Conservation (phyloP, 257 asterid genomes). For the Nicotiana attenuata region DNA sequence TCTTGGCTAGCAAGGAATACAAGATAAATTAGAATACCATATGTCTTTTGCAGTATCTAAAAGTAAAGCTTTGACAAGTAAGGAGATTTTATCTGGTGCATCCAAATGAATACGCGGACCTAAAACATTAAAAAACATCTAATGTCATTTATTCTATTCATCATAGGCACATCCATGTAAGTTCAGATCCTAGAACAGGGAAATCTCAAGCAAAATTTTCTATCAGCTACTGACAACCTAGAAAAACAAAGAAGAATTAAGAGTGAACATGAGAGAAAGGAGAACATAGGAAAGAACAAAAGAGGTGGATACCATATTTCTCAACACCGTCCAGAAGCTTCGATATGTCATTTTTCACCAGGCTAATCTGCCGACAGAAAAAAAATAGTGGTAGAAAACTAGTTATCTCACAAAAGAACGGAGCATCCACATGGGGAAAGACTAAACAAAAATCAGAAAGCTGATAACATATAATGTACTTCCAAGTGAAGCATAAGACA, state of each 20-base stretch:
- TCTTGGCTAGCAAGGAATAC: background rate
- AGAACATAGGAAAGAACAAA: background rate
- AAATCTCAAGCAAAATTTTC: background rate
- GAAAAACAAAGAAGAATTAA: background rate
- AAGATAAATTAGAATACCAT: background rate
- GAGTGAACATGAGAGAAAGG: background rate
- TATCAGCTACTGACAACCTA: background rate
- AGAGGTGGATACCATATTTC: slow-evolving; percentile 57
- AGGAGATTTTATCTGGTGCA: background rate
- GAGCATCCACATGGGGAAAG: background rate
- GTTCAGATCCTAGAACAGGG: slow-evolving; percentile 1
- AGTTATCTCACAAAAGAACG: background rate
- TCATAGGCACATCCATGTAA: background rate
- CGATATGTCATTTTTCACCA: slow-evolving; percentile 58
- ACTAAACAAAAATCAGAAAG: background rate
- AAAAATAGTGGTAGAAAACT: background rate
- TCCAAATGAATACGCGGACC: background rate
- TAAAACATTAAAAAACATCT: background rate
- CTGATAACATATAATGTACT: background rate
- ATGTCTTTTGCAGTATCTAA: background rate
- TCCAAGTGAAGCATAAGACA: background rate
- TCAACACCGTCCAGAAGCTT: slow-evolving; percentile 88
- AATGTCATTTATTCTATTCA: background rate
- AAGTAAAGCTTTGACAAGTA: background rate
- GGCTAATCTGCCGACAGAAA: slow-evolving; percentile 48